Evolutionary conservation across 345 rosid species (phyloP), one percentile per base, ranked within the genome.

Genomic region (Aurinia saxatilis): DNA sequence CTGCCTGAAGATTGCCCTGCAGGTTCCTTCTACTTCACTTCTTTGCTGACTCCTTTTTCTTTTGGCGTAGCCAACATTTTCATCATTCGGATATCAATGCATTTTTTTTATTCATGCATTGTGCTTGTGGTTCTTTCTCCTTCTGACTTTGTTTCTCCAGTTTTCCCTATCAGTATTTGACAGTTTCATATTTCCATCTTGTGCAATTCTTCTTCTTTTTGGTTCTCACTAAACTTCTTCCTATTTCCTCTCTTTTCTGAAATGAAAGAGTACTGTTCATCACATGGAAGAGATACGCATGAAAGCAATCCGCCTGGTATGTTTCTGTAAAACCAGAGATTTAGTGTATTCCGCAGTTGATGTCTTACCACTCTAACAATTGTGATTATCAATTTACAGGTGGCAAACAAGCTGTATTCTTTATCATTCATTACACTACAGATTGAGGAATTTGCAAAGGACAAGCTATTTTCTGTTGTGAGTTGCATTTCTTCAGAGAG

Each of bases 291-390:
- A 90, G 77, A 91, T 90, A 57, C 96, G 97, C 60, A 87, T 85
- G 99, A 93, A 87, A 83, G 99, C 99, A 41, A 90, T 87, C 59
- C 95, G 97, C 42, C 79, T 93, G 95, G 99, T 93, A 84, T 57
- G 70, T 42, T 30, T 67, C 31, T 12, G 15, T 53, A 65, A 54
- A 65, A 50, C 64, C 60, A 69, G 46, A 5, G 12, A 57, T 42
- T 12, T 34, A 25, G 10, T 55, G 45, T 42, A 29, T 51, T 12
- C 34, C 2, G 21, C 48, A 50, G 17, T 23, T 50, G 39, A 34
- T 49, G 41, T 35, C 14, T 63, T 41, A 47, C 30, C 53, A 50
- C 36, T 35, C 45, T n/a, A 35, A 57, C 44, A 57, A 23, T 35
- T 25, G 10, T 36, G 65, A 55, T 38, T 19, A 27, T 55, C 60